Percentiles rank a stretch among this genome's conserved stretches.
phyloP scores from a whole-genome alignment of 1,284 basidiomycete genomes.

The Cryptococcus hybrid region DNA sequence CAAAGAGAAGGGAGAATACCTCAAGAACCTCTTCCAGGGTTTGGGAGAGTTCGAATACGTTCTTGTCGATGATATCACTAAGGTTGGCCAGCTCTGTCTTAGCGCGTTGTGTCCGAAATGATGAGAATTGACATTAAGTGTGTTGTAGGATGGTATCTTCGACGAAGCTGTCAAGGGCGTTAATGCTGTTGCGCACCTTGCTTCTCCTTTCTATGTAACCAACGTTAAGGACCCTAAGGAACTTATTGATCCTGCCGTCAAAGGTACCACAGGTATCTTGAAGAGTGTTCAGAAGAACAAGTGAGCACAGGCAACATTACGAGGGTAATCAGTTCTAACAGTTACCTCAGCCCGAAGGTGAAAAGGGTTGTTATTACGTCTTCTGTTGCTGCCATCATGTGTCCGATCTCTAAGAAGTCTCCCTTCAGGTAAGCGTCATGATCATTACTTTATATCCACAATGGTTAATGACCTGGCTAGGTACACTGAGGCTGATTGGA shows the following conservation, averaged over 20 bases:
- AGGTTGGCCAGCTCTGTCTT: slow-evolving; percentile 39
- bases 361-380: slow-evolving; percentile 68
- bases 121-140: neutral
- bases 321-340: too few relatives aligned
- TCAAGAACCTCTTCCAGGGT: slow-evolving; percentile 53
- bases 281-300: slow-evolving; percentile 58
- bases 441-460: too few relatives aligned
- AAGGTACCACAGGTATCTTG: slow-evolving; percentile 62
- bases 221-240: slow-evolving; percentile 50
- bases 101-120: too few relatives aligned
- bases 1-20: slow-evolving; percentile 55
- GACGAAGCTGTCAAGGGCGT: slow-evolving; percentile 66
- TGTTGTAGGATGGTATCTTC: slow-evolving; percentile 59
- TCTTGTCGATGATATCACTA: slow-evolving; percentile 59
- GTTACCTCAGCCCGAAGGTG: slow-evolving; percentile 52
- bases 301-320: too few relatives aligned
- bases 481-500: slow-evolving; percentile 61
- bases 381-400: slow-evolving; percentile 58
- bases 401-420: slow-evolving; percentile 13
- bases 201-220: slow-evolving; percentile 37
- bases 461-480: too few relatives aligned
- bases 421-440: neutral
- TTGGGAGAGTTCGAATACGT: slow-evolving; percentile 54
- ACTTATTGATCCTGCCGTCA: slow-evolving; percentile 62
- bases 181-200: slow-evolving; percentile 55